Base-by-base conservation (phyloP, 805 yeast genomes). In the Scheffersomyces amazonensis region DNA sequence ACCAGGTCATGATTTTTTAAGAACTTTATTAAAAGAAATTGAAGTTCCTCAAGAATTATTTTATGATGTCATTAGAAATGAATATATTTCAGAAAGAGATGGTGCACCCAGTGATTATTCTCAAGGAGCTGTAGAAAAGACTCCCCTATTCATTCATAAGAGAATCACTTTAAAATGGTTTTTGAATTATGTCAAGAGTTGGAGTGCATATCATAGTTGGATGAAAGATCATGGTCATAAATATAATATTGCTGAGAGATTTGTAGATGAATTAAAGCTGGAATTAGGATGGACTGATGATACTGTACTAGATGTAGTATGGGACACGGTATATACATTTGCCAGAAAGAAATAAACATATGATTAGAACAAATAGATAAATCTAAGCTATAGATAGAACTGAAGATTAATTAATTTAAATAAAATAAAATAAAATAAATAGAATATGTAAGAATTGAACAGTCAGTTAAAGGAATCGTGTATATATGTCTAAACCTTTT, bases 281-380 rank as follows among this genome's bases (percentile, higher is more conserved):
- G 52, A 49, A 12, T 62, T 74, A 39, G 75, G 74, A 3, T 74
- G 85, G 75, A 55, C 57, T 11, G 67, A 65, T 16, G 62, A 61
- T n/a, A 61, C 66, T 0, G 58, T 58, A 19, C 44, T 76, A 16
- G 64, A 64, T n/a, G 62, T 75, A 11, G 69, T 72, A 16, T 80
- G 81, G 77, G 75, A 75, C 2, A 77, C 87, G 0, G 73, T 75
- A 24, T 78, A 75, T 50, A 66, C 71, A 3, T 66, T 78, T 50
- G 76, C 80, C 2, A 52, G 58, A 29, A 62, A 53, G 35, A 43
- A 16, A 11, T 32, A 29, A 33, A 19, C 16, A 12, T 5, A 24
- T 24, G 27, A n/a, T n/a, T n/a, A n/a, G n/a, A n/a, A n/a, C n/a
- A n/a, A n/a, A n/a, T n/a, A n/a, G n/a, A n/a, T n/a, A n/a, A n/a